Conservation (phyloP, 441 rosid species). For the Arabidopsis lyrata region DNA sequence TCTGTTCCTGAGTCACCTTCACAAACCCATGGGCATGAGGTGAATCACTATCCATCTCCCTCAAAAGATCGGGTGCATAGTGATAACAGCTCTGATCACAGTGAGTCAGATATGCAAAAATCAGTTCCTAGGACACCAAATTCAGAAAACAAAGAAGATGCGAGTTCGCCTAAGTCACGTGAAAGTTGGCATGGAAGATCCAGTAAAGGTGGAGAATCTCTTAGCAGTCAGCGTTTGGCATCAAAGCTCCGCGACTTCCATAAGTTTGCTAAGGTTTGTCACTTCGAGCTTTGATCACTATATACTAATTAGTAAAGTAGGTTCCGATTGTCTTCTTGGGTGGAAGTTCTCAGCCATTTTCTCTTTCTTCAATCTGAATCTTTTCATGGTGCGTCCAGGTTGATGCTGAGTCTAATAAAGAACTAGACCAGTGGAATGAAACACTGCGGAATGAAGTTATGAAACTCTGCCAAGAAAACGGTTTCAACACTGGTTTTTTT, state of each 20-base stretch:
- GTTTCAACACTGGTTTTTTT: slow-evolving; percentile 92
- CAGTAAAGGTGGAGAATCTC: slow-evolving; percentile 70
- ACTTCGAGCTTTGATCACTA: slow-evolving; percentile 9
- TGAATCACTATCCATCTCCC: slow-evolving; percentile 60
- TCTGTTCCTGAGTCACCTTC: slow-evolving; percentile 69
- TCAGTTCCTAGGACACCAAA: slow-evolving; percentile 62
- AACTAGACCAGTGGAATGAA: slow-evolving; percentile 97
- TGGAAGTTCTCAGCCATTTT: neutral
- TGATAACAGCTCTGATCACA: slow-evolving; percentile 65
- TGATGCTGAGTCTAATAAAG: slow-evolving; percentile 89
- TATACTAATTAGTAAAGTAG: neutral
- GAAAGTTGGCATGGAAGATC: slow-evolving; percentile 85
- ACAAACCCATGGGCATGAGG: slow-evolving; percentile 47
- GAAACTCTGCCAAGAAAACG: slow-evolving; percentile 94
- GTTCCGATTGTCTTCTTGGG: neutral
- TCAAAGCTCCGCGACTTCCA: slow-evolving; percentile 96
- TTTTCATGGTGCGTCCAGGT: slow-evolving; percentile 56
- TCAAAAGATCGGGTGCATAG: slow-evolving; percentile 60
- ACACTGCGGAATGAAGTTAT: slow-evolving; percentile 81
- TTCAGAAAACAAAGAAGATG: slow-evolving; percentile 83
- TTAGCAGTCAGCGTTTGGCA: slow-evolving; percentile 81
- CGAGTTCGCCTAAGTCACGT: slow-evolving; percentile 71
- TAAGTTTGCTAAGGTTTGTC: slow-evolving; percentile 89
- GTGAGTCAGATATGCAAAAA: slow-evolving; percentile 75
- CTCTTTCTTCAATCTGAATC: slow-evolving; percentile 20